These are phyloP conservation scores for Pyrenula massariospora DNA, from an alignment of 495 filamentous ascomycete genomes.

Conservation along the genomic window DNA sequence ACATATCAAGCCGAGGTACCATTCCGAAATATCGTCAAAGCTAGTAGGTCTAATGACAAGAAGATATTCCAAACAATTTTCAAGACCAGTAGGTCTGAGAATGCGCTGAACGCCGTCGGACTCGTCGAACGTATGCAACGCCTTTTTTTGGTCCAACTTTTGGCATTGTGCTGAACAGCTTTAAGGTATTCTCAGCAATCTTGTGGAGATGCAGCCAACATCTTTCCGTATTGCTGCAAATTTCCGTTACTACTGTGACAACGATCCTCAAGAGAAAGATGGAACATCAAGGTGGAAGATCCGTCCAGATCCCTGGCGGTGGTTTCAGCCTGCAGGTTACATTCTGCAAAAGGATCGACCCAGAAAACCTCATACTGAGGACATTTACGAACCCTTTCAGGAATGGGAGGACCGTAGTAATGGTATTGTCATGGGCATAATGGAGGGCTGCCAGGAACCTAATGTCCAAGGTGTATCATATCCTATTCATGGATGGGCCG, in stretches of 20 bases:
- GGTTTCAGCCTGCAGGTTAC: neutral
- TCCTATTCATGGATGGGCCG: neutral
- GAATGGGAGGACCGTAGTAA: neutral
- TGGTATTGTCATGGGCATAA: neutral
- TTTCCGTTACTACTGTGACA: neutral
- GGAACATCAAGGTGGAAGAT: neutral
- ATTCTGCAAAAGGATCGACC: neutral
- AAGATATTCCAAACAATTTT: neutral
- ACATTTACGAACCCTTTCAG: neutral
- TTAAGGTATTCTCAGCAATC: neutral
- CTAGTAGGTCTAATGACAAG: neutral
- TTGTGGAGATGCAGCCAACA: neutral
- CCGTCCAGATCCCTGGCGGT: neutral
- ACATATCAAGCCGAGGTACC: neutral
- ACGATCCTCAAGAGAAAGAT: neutral
- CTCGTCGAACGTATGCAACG: neutral
- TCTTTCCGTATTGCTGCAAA: neutral
- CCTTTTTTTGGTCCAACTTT: no score
- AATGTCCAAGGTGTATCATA: neutral
- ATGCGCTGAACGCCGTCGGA: neutral
- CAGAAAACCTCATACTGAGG: neutral
- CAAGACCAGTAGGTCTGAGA: neutral
- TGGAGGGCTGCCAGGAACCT: neutral
- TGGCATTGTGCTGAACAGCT: neutral
- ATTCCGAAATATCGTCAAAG: neutral